Conservation (phyloP, 2,329 filamentous ascomycete genomes). For the Chrysoporthe deuterocubensis region DNA sequence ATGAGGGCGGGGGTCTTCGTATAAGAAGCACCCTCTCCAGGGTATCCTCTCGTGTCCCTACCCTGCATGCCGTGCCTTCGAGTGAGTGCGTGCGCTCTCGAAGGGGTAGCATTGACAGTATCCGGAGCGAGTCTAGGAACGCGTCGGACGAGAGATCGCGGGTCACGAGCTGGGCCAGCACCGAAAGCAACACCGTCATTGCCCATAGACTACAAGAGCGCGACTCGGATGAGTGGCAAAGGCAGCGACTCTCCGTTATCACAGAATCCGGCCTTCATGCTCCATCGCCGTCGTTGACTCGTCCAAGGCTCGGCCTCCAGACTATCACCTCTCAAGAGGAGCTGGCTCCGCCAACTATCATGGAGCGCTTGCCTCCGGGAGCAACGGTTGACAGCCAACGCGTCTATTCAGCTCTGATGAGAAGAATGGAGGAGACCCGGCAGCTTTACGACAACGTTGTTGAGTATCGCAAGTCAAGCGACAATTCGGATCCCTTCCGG, state of each 20-base stretch:
- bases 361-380: slow-evolving; percentile 29
- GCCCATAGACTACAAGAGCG: slow-evolving; percentile 44
- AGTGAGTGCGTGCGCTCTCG: slow-evolving; percentile 54
- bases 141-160: slow-evolving; percentile 60
- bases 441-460: slow-evolving; percentile 30
- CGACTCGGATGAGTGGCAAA: slow-evolving; percentile 48
- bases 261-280: slow-evolving; percentile 57
- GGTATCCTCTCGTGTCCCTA: slow-evolving; percentile 54
- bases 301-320: slow-evolving; percentile 35
- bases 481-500: slow-evolving; percentile 27
- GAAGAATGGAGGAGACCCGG: slow-evolving; percentile 50
- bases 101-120: slow-evolving; percentile 59
- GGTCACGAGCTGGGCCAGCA: slow-evolving; percentile 74
- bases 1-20: slow-evolving; percentile 25
- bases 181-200: slow-evolving; percentile 59
- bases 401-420: slow-evolving; percentile 68
- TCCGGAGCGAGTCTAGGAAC: slow-evolving; percentile 43
- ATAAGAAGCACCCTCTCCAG: slow-evolving; percentile 43
- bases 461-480: slow-evolving; percentile 32
- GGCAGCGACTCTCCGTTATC: slow-evolving; percentile 67
- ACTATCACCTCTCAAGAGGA: slow-evolving; percentile 31
- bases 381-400: slow-evolving; percentile 57
- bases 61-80: slow-evolving; percentile 52
- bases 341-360: slow-evolving; percentile 9
- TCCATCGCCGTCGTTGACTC: slow-evolving; percentile 44